Conservation (phyloP, 164 flowering plant genomes). For the Tinospora cordifolia region DNA sequence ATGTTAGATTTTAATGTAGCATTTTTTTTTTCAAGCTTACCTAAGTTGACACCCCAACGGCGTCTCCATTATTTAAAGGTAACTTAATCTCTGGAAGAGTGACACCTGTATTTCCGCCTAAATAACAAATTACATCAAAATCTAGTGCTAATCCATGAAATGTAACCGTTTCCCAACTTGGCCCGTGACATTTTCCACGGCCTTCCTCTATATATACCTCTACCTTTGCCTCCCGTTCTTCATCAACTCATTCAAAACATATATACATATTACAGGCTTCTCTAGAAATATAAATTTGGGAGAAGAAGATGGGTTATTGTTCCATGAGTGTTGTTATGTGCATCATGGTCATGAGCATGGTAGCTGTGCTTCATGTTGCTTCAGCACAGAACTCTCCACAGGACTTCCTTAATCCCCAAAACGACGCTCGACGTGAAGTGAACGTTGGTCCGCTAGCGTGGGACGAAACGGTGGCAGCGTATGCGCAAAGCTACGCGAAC, state of each 20-base stretch:
- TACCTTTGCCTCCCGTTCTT: too few species aligned
- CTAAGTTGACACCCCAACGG: too few species aligned
- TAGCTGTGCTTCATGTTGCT: constrained; percentile 6
- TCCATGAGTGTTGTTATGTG: background rate
- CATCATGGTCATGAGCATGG: background rate
- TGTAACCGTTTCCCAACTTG: background rate
- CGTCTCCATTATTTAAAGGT: too few species aligned
- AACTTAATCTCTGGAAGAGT: too few species aligned
- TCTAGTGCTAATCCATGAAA: background rate
- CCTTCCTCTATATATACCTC: background rate
- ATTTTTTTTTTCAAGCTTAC: too few species aligned
- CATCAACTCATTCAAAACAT: too few species aligned
- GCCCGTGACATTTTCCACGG: background rate
- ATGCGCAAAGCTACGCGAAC: constrained; percentile 31
- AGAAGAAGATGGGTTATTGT: background rate
- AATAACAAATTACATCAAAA: background rate
- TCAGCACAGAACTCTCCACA: constrained; percentile 31
- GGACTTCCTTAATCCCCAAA: constrained; percentile 29
- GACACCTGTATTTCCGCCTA: too few species aligned
- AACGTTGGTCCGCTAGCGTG: constrained; percentile 32
- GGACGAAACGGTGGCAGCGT: constrained; percentile 29
- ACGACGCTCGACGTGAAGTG: constrained; percentile 24
- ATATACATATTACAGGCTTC: background rate
- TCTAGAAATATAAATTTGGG: background rate
- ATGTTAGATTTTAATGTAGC: too few species aligned